Percentiles rank a stretch among this genome's conserved stretches.
Evolutionary conservation across 2,329 filamentous ascomycete genomes (phyloP).

Genomic region (Fusarium sp.): DNA sequence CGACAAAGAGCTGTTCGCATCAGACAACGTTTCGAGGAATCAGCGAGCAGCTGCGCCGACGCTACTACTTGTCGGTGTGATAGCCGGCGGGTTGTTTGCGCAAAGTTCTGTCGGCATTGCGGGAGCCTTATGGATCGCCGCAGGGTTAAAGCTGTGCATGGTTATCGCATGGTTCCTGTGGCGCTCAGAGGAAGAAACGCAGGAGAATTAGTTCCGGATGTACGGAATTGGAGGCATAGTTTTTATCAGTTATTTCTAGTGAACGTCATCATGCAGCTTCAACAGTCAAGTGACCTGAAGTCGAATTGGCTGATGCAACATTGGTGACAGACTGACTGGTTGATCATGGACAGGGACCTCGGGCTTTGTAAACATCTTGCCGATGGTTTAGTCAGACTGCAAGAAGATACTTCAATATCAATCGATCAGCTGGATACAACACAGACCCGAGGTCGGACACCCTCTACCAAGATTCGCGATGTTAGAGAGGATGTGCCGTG

Average conservation of each 20-base stretch:
- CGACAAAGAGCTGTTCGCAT: conserved; percentile 60
- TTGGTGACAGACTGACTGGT: conserved; percentile 3
- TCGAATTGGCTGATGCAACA: conserved; percentile 21
- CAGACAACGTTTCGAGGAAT: conserved; percentile 59
- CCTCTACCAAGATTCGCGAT: conserved; percentile 9
- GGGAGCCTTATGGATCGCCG: conserved; percentile 67
- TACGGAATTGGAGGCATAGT: neutral
- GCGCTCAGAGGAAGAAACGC: conserved; percentile 56
- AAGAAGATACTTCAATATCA: neutral
- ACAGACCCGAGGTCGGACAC: conserved; percentile 27
- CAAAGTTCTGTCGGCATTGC: conserved; percentile 58
- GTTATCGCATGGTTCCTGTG: conserved; percentile 69
- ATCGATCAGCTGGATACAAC: conserved; percentile 5
- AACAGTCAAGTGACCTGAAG: conserved; percentile 13
- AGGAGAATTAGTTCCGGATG: neutral
- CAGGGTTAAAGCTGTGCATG: conserved; percentile 64
- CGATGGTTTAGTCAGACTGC: neutral
- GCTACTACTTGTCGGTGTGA: conserved; percentile 59
- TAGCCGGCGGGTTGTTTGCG: conserved; percentile 59
- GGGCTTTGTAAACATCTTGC: conserved; percentile 4
- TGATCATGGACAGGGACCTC: conserved; percentile 25
- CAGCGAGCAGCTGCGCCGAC: conserved; percentile 59
- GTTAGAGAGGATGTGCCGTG: conserved; percentile 5
- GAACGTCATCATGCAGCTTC: conserved; percentile 8
- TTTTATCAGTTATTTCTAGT: neutral